These are phyloP conservation scores for Oryza officinalis DNA, from an alignment of 176 grass and related monocot species.

Conservation along the genomic window DNA sequence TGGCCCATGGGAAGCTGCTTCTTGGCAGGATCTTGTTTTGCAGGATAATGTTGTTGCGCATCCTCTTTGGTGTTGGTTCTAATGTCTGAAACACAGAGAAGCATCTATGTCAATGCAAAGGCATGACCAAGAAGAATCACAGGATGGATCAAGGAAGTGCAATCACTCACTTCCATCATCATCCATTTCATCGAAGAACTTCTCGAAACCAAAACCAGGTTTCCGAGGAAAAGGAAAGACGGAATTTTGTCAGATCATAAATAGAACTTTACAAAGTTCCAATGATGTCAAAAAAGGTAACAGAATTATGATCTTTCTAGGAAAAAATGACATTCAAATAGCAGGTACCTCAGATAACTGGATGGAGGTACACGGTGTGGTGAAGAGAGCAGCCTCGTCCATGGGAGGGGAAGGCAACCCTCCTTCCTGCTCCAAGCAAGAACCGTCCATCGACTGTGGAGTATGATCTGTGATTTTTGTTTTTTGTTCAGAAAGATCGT, in stretches of 20 bases:
- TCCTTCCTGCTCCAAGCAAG: constrained; percentile 54
- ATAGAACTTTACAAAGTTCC: neutral
- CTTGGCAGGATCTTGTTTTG: constrained; percentile 35
- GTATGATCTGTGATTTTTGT: constrained; percentile 51
- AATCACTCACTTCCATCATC: constrained; percentile 77
- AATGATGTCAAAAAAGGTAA: neutral
- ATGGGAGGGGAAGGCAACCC: constrained; percentile 66
- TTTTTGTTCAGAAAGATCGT: neutral
- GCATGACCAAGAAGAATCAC: neutral
- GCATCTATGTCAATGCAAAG: neutral
- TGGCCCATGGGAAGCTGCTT: constrained; percentile 15
- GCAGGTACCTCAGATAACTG: constrained; percentile 56
- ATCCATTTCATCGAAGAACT: constrained; percentile 79
- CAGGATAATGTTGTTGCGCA: neutral
- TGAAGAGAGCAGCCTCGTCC: constrained; percentile 62
- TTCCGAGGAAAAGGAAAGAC: constrained; percentile 9
- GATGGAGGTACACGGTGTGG: constrained; percentile 49
- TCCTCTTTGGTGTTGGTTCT: constrained; percentile 23
- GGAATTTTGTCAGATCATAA: constrained; percentile 42
- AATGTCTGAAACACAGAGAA: constrained; percentile 34
- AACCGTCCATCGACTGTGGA: constrained; percentile 47
- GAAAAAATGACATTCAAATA: neutral
- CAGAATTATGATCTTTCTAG: neutral
- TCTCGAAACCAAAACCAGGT: constrained; percentile 37
- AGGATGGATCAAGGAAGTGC: constrained; percentile 4